Base-by-base conservation (phyloP, 768 basidiomycete species). In the Krasilnikovozyma curviuscula region DNA sequence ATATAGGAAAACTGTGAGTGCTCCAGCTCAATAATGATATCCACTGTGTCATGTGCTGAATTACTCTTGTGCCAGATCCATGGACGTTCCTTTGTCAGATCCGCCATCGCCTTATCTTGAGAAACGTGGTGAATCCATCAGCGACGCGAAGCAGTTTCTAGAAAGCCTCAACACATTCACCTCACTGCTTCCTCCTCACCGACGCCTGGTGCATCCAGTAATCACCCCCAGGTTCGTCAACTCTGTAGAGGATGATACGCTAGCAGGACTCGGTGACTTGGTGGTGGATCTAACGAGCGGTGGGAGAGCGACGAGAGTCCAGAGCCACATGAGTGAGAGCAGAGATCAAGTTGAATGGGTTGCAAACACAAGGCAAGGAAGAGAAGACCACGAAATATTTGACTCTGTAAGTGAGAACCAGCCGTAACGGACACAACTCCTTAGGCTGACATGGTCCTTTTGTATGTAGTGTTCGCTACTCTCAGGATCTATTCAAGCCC, bases 1-100 rank as follows among this genome's bases (percentile, higher is more conserved):
- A 81, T 53, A 71, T 91, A n/a, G 86, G 85, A 16, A 91, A 89
- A 60, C 67, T 91, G 10, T 83, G 83, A 0, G 88, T 88, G 85
- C n/a, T n/a, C n/a, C n/a, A n/a, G n/a, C n/a, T n/a, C n/a, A n/a
- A n/a, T n/a, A n/a, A n/a, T n/a, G n/a, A n/a, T n/a, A n/a, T n/a
- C n/a, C n/a, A n/a, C n/a, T n/a, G n/a, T n/a, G n/a, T n/a, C n/a
- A n/a, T n/a, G n/a, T n/a, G n/a, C n/a, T n/a, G n/a, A n/a, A n/a
- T n/a, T n/a, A n/a, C n/a, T n/a, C n/a, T n/a, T n/a, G n/a, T n/a
- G n/a, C n/a, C n/a, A n/a, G n/a, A n/a, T n/a, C n/a, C n/a, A n/a
- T n/a, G n/a, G n/a, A n/a, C n/a, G n/a, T n/a, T n/a, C n/a, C n/a
- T n/a, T n/a, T n/a, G n/a, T n/a, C n/a, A n/a, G n/a, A n/a, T n/a